Base-by-base conservation (phyloP, 1,284 basidiomycete species). In the Pseudozyma hubeiensis region DNA sequence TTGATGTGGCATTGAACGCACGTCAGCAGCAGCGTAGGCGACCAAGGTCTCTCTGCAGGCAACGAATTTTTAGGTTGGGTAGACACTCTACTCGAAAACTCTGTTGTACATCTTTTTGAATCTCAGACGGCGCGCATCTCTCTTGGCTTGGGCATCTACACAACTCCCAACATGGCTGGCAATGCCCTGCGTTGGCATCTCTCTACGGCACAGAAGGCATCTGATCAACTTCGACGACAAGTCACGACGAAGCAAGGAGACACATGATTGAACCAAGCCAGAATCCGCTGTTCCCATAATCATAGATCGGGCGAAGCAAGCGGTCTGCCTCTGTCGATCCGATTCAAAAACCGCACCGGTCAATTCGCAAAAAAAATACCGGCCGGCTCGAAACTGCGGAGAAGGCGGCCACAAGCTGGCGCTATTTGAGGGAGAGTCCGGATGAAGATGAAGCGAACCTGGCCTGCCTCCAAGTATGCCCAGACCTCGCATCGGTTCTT, bases 361-460 rank as follows among this genome's bases (percentile, higher is more conserved):
- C 46, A 59, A 35, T 54, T 49, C 29, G 9, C 7, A 39, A 17
- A 1, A 1, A 24, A 16, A n/a, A 5, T 50, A 17, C 24, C 56
- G 56, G 63, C 63, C 56, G 63, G 39, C 16, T 55, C 34, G 14
- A 29, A 4, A 4, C 16, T 9, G 34, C 64, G 57, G 64, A 66
- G 48, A 50, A 66, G 56, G 64, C 64, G 64, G 64, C 19, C 37
- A 14, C 37, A 24, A 37, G 41, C 0, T 3, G 24, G 24, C 24
- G 8, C 9, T 14, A 9, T 30, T 30, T 13, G 37, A 57, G 62
- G 54, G 19, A 14, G 43, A 19, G 46, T 46, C 43, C 63, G 56
- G 56, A 58, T 43, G 41, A 54, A 24, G 24, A 24, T 1, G 24
- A 24, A 24, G 24, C 35, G 52, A 47, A 7, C 39, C 39, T 19